A percentile compares a stretch with the other conserved stretches of the same genome.
These are phyloP conservation scores for Avena sativa DNA, from an alignment of 176 grass and related monocot species.

Conservation along the genomic window DNA sequence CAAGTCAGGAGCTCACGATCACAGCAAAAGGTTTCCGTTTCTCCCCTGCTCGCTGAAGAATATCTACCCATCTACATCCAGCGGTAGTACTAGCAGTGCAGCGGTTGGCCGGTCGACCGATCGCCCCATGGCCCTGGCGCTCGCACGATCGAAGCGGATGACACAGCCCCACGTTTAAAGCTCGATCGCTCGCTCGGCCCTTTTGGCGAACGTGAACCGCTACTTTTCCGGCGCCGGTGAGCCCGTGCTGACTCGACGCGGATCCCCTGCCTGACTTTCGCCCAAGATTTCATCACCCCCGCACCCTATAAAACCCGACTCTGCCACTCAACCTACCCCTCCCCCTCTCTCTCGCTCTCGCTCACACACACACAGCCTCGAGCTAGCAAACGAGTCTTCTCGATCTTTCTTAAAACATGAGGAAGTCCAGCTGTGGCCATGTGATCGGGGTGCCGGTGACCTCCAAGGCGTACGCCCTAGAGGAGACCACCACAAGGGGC, in stretches of 20 bases:
- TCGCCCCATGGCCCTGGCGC: background rate
- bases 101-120: conserved; percentile 19
- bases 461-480: conserved; percentile 60
- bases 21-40: background rate
- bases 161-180: conserved; percentile 45
- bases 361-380: background rate
- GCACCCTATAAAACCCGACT: conserved; percentile 49
- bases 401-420: conserved; percentile 32
- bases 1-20: background rate
- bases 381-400: background rate
- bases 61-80: conserved; percentile 13
- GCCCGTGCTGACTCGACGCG: conserved; percentile 51
- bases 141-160: conserved; percentile 34
- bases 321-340: conserved; percentile 38
- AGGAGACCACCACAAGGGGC: conserved; percentile 44
- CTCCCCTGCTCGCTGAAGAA: background rate
- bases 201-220: conserved; percentile 48
- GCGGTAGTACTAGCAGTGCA: conserved; percentile 20
- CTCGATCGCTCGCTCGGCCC: background rate
- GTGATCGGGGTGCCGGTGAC: conserved; percentile 64
- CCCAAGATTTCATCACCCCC: conserved; percentile 44
- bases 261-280: background rate
- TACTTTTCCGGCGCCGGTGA: conserved; percentile 48
- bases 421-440: conserved; percentile 48
- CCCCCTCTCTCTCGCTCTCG: background rate